phyloP scores from a whole-genome alignment of 164 flowering plant genomes.

The Sedum album region DNA sequence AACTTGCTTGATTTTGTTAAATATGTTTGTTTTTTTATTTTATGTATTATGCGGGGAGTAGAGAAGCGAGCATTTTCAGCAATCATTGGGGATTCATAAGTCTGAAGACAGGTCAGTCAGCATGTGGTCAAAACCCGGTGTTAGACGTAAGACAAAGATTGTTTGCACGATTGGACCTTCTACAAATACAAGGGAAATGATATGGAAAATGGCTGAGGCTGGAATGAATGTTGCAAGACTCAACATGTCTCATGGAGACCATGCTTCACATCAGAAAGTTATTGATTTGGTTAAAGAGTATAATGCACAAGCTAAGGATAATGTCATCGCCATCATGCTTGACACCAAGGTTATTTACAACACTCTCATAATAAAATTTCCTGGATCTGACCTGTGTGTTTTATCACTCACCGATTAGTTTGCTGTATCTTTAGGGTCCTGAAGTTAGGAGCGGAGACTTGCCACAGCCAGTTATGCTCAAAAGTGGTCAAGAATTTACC shows the following conservation, averaged over 20 bases:
- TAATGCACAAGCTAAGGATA: constrained; percentile 73
- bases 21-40: constrained; percentile 1
- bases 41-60: constrained; percentile 12
- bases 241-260: constrained; percentile 97
- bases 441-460: constrained; percentile 99
- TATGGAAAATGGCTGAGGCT: constrained; percentile 96
- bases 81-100: constrained; percentile 30
- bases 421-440: constrained; percentile 59
- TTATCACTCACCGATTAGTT: neutral
- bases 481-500: constrained; percentile 76
- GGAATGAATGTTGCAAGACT: constrained; percentile 95
- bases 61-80: constrained; percentile 42
- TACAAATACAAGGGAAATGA: constrained; percentile 81
- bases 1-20: neutral
- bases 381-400: neutral
- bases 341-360: constrained; percentile 66
- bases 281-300: constrained; percentile 91
- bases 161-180: constrained; percentile 97
- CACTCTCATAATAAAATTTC: neutral
- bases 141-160: constrained; percentile 80
- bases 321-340: constrained; percentile 89
- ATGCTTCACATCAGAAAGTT: constrained; percentile 90
- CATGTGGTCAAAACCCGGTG: constrained; percentile 68
- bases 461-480: constrained; percentile 75
- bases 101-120: constrained; percentile 51